Conservation (phyloP, 2,329 filamentous ascomycete genomes). For the Exophiala alcalophila region DNA sequence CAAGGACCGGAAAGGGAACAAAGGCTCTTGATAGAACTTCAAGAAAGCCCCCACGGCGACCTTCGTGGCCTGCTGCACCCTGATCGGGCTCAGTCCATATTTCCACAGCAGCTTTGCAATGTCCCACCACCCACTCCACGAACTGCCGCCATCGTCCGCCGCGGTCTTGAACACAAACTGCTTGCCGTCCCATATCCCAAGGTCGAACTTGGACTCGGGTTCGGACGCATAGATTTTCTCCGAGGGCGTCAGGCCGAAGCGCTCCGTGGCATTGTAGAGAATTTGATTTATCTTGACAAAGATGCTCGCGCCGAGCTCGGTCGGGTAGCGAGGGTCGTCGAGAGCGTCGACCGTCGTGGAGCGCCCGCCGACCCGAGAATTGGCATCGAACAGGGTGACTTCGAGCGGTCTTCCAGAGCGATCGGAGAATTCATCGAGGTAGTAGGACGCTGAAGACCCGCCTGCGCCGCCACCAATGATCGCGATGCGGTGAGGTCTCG, state of each 20-base stretch:
- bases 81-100: slow-evolving; percentile 76
- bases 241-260: slow-evolving; percentile 66
- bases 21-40: slow-evolving; percentile 72
- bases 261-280: slow-evolving; percentile 67
- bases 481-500: slow-evolving; percentile 24
- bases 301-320: slow-evolving; percentile 89
- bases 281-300: slow-evolving; percentile 85
- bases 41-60: slow-evolving; percentile 69
- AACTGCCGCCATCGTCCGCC: slow-evolving; percentile 47
- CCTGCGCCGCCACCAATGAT: slow-evolving; percentile 73
- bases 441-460: slow-evolving; percentile 82
- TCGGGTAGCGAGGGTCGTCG: slow-evolving; percentile 61
- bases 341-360: slow-evolving; percentile 80
- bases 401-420: slow-evolving; percentile 57
- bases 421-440: slow-evolving; percentile 69
- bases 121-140: slow-evolving; percentile 67
- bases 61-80: slow-evolving; percentile 70
- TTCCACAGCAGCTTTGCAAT: slow-evolving; percentile 75
- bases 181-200: slow-evolving; percentile 83
- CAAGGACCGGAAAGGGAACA: slow-evolving; percentile 80
- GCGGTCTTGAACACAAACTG: slow-evolving; percentile 67
- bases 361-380: slow-evolving; percentile 74
- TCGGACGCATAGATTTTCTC: slow-evolving; percentile 49
- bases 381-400: slow-evolving; percentile 84
- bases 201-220: slow-evolving; percentile 46